A percentile compares a stretch with the other conserved stretches of the same genome.
phyloP scores from a whole-genome alignment of 768 basidiomycete species.

The Gelatoporia subvermispora region DNA sequence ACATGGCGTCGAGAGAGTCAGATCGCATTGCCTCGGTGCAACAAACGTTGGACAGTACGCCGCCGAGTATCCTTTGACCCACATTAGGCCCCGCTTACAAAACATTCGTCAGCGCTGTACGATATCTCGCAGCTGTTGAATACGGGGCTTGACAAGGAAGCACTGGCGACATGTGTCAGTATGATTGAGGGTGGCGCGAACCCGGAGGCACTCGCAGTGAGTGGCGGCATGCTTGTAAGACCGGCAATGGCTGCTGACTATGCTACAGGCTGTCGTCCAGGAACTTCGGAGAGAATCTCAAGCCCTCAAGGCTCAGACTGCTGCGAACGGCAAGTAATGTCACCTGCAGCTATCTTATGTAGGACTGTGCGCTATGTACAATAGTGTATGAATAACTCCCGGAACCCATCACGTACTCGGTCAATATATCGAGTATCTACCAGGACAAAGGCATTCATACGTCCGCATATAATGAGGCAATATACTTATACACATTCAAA shows the following conservation, averaged over 20 bases:
- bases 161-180: conserved; percentile 84
- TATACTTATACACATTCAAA: conserved; percentile 4
- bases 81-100: background rate
- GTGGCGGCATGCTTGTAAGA: conserved; percentile 20
- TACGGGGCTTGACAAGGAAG: conserved; percentile 85
- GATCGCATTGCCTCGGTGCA: conserved; percentile 43
- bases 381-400: no score
- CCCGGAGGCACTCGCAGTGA: conserved; percentile 85
- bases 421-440: no score
- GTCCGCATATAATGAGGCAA: background rate
- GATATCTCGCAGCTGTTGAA: conserved; percentile 88
- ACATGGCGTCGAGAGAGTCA: conserved; percentile 46
- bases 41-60: conserved; percentile 8
- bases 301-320: conserved; percentile 28
- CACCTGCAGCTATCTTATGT: background rate
- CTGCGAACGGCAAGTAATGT: conserved; percentile 23
- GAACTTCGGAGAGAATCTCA: conserved; percentile 73
- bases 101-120: conserved; percentile 53
- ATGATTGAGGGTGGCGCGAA: conserved; percentile 93
- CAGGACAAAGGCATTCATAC: no score
- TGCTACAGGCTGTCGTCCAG: conserved; percentile 69
- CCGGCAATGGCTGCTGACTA: conserved; percentile 7
- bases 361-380: no score
- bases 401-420: no score
- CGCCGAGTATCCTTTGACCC: background rate